Evolutionary conservation across 345 rosid species (phyloP).

Genomic region (Citrus inodora): DNA sequence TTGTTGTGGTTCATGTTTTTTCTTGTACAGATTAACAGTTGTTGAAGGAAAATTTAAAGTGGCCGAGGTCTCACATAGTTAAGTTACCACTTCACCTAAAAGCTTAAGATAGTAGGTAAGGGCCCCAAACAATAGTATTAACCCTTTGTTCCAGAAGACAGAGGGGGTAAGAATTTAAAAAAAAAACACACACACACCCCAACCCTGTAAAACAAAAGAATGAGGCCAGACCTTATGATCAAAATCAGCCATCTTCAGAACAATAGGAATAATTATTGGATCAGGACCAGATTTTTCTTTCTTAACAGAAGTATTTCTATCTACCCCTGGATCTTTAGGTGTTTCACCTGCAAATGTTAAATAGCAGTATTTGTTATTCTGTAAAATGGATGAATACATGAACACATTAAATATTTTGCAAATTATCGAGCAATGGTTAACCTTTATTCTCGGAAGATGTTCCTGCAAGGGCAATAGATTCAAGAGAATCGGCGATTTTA

Average conservation of each 20-base stretch:
- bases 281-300: slow-evolving; percentile 70
- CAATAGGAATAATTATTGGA: slow-evolving; percentile 80
- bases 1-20: neutral
- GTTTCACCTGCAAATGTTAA: slow-evolving; percentile 40
- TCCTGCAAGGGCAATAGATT: slow-evolving; percentile 36
- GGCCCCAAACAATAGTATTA: neutral
- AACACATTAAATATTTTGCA: neutral
- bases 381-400: neutral
- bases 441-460: slow-evolving; percentile 41
- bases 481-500: slow-evolving; percentile 33
- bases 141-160: too few species aligned
- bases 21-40: neutral
- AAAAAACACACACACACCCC: neutral
- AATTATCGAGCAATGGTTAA: slow-evolving; percentile 8
- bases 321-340: slow-evolving; percentile 32
- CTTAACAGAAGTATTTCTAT: slow-evolving; percentile 22
- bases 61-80: neutral
- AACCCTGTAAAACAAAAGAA: slow-evolving; percentile 5
- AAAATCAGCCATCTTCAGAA: slow-evolving; percentile 89
- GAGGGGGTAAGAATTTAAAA: too few species aligned
- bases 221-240: slow-evolving; percentile 71
- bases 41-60: neutral
- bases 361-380: neutral
- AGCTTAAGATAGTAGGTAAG: neutral
- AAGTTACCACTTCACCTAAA: neutral